A percentile compares a stretch with the other conserved stretches of the same genome.
phyloP scores from a whole-genome alignment of 108 stramenopile species.

The Nannochloropsis granulata region DNA sequence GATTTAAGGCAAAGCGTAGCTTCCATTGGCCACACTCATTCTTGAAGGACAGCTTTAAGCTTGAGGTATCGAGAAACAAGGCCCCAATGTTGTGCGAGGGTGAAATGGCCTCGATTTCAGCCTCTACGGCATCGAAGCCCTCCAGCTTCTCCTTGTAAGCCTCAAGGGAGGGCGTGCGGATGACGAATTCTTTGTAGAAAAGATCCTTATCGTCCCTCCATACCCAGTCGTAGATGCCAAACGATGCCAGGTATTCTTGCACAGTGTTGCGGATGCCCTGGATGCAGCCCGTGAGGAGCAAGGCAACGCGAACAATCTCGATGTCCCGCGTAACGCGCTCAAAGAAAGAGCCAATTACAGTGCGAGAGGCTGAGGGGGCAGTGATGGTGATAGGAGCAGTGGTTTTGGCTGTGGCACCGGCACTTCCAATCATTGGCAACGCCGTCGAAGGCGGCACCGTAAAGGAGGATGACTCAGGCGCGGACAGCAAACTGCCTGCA shows the following conservation, averaged over 20 bases:
- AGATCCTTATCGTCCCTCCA: slow-evolving; percentile 69
- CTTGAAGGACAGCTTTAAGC: slow-evolving; percentile 51
- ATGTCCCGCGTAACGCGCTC: slow-evolving; percentile 74
- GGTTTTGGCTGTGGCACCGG: neutral
- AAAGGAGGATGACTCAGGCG: too few relatives aligned
- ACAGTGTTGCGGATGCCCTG: slow-evolving; percentile 66
- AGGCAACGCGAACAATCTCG: slow-evolving; percentile 64
- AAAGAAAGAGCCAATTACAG: slow-evolving; percentile 47
- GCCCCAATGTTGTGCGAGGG: slow-evolving; percentile 71
- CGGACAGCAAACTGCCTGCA: neutral
- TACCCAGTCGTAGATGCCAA: slow-evolving; percentile 58
- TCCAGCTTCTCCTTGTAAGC: slow-evolving; percentile 54
- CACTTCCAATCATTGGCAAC: neutral
- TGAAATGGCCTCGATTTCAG: slow-evolving; percentile 48
- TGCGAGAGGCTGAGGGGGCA: neutral
- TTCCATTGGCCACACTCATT: slow-evolving; percentile 62
- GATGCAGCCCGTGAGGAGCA: slow-evolving; percentile 70
- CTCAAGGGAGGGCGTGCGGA: slow-evolving; percentile 52
- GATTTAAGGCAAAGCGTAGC: slow-evolving; percentile 46
- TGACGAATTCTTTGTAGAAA: slow-evolving; percentile 53
- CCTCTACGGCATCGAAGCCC: slow-evolving; percentile 45
- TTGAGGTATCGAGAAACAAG: slow-evolving; percentile 57
- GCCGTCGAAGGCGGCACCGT: too few relatives aligned
- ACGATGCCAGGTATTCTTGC: slow-evolving; percentile 56
- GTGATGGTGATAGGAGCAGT: neutral